Conservation (phyloP, 2,329 filamentous ascomycete genomes). For the Madurella mycetomatis region DNA sequence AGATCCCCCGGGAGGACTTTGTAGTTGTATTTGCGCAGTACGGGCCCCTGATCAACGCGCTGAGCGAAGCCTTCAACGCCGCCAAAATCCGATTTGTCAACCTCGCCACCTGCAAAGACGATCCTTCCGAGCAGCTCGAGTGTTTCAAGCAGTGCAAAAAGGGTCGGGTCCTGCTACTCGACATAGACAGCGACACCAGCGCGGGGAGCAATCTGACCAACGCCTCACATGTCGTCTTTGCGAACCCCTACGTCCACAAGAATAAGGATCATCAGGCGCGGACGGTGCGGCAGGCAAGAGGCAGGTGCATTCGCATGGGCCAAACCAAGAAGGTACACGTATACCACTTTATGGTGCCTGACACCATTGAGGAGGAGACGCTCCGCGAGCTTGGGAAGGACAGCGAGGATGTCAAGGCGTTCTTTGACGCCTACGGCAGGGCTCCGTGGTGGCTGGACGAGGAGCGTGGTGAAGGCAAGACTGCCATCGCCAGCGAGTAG, state of each 20-base stretch:
- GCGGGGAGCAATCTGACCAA: conserved; percentile 40
- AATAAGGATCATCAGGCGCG: conserved; percentile 32
- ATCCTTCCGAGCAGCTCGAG: conserved; percentile 19
- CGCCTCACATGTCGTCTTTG: conserved; percentile 42
- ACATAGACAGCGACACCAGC: conserved; percentile 36
- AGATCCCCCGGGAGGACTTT: conserved; percentile 24
- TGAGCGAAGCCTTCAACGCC: conserved; percentile 18
- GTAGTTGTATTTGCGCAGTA: conserved; percentile 39
- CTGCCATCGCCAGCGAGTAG: no score
- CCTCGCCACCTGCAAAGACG: not conserved
- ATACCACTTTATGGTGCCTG: conserved; percentile 37
- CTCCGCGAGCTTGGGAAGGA: conserved; percentile 15
- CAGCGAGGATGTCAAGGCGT: not conserved
- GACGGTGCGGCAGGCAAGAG: conserved; percentile 38
- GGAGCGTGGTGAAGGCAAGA: not conserved
- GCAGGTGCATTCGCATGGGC: conserved; percentile 37
- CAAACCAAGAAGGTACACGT: conserved; percentile 36
- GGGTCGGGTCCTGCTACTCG: conserved; percentile 35
- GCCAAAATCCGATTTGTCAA: conserved; percentile 1
- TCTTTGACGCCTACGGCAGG: not conserved
- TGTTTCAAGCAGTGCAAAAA: conserved; percentile 26
- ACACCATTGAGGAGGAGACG: conserved; percentile 40
- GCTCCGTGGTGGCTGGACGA: conserved; percentile 14
- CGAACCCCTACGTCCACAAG: conserved; percentile 31
- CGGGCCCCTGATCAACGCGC: conserved; percentile 26